These are phyloP conservation scores for Diaporthe capsici DNA, from an alignment of 2,329 filamentous ascomycete genomes.

Conservation along the genomic window DNA sequence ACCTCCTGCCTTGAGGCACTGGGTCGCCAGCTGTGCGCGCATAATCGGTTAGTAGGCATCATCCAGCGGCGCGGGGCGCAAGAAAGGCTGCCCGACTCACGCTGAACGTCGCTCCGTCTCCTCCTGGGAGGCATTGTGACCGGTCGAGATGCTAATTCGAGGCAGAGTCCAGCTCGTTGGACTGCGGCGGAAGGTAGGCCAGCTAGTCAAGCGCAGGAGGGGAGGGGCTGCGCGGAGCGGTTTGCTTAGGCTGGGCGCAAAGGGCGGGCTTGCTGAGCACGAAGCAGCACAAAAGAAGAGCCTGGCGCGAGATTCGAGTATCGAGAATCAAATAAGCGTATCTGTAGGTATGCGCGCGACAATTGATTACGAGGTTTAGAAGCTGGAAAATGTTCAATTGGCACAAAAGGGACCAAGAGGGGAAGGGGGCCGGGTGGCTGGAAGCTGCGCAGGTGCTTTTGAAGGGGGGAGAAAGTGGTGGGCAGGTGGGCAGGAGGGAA, in stretches of 20 bases:
- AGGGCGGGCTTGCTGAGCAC: not conserved
- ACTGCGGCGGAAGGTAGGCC: not conserved
- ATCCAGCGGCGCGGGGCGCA: not conserved
- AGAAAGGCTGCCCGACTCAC: conserved; percentile 48
- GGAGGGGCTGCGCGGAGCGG: conserved; percentile 35
- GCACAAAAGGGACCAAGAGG: not conserved
- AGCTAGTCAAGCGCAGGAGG: not conserved
- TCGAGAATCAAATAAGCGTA: not conserved
- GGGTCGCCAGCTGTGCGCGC: conserved; percentile 76
- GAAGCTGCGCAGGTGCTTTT: conserved; percentile 14
- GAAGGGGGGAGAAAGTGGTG: conserved; percentile 13
- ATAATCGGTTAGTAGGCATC: conserved; percentile 45
- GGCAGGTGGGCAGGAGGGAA: conserved; percentile 22
- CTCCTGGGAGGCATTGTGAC: conserved; percentile 44
- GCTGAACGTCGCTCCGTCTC: conserved; percentile 55
- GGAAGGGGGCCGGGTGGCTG: not conserved
- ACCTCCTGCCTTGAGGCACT: conserved; percentile 71
- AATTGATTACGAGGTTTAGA: not conserved
- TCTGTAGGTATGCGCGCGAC: not conserved
- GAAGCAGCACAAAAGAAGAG: not conserved
- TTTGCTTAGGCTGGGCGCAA: conserved; percentile 37
- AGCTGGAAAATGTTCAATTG: not conserved
- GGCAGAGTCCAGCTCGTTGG: not conserved
- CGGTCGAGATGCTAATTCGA: not conserved
- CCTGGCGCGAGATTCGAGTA: not conserved